Base-by-base conservation (phyloP, 2,329 filamentous ascomycete species). In the Pyricularia grisea region DNA sequence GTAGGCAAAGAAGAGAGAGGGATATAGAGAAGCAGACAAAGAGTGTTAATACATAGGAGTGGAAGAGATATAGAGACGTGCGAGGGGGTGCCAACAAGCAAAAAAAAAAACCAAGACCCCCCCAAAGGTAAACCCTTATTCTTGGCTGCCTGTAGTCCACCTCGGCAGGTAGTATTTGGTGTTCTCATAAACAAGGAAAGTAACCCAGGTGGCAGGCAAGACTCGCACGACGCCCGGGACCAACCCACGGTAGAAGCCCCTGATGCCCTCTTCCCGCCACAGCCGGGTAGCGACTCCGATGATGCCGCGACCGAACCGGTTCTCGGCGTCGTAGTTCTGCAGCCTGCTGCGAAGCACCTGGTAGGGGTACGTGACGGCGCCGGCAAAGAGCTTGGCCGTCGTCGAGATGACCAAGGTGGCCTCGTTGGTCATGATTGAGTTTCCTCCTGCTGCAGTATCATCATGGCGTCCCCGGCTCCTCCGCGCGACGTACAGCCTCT, bases 121-220 rank as follows among this genome's bases (percentile, higher is more conserved):
- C 33, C n/a, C 27, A 2, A 20, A 30, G n/a, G 12, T 42, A 20
- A 0, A 36, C 2, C 12, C 25, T 4, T 58, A 17, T 28, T 28
- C 25, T 11, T 67, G 4, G 20, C 27, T 58, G 14, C 27, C 50
- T 3, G 55, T 68, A 31, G 70, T 25, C 83, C 79, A 82, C 65
- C 75, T 75, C 28, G 87, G 82, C 50, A 96, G 77, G 76, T 92
- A 90, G 73, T 86, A 88, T 80, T 91, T 93, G 70, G 91, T 90
- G 78, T 98, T 98, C 82, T 99, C 95, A 79, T 98, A 98, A 28
- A 98, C 94, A 74, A 99, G 79, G 77, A 99, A 98, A 1, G 94
- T 98, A 68, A 97, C 92, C 87, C 95, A 97, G 3, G 95, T 98
- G 36, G 93, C 94, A 3, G 95, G 95, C 78, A 99, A 83, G 31